These are phyloP conservation scores for Coniferiporia sulphurascens DNA, from an alignment of 1,284 basidiomycete genomes.

Conservation along the genomic window DNA sequence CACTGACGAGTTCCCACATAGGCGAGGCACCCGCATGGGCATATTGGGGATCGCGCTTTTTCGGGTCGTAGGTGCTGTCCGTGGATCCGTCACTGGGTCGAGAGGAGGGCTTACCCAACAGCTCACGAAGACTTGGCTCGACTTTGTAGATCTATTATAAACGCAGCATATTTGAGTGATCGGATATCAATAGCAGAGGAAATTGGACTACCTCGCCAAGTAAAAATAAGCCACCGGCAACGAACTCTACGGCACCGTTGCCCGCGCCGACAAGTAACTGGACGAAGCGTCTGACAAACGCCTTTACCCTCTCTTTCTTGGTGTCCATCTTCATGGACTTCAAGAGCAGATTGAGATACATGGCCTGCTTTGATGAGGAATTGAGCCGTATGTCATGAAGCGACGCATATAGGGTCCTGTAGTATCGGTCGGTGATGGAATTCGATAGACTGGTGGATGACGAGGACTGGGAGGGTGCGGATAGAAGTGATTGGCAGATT, in stretches of 20 bases:
- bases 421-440: slow-evolving; percentile 79
- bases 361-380: slow-evolving; percentile 89
- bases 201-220: slow-evolving; percentile 60
- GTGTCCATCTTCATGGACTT: slow-evolving; percentile 85
- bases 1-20: slow-evolving; percentile 82
- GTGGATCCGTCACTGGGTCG: slow-evolving; percentile 25
- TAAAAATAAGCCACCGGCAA: slow-evolving; percentile 81
- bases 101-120: slow-evolving; percentile 47
- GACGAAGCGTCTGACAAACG: slow-evolving; percentile 83
- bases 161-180: not conserved
- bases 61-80: slow-evolving; percentile 69
- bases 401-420: slow-evolving; percentile 87
- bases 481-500: slow-evolving; percentile 52
- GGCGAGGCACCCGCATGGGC: slow-evolving; percentile 81
- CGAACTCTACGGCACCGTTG: slow-evolving; percentile 79
- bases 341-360: slow-evolving; percentile 96
- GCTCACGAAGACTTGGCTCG: slow-evolving; percentile 62
- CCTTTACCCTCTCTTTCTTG: slow-evolving; percentile 64
- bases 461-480: slow-evolving; percentile 33
- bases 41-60: slow-evolving; percentile 89
- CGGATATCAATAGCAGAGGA: not conserved
- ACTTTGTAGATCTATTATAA: slow-evolving; percentile 67
- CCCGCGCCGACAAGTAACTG: slow-evolving; percentile 75
- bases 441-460: slow-evolving; percentile 33
- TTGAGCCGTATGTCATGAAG: slow-evolving; percentile 81